Conservation (phyloP, 148 eudicot genomes). For the Rhododendron henanense region DNA sequence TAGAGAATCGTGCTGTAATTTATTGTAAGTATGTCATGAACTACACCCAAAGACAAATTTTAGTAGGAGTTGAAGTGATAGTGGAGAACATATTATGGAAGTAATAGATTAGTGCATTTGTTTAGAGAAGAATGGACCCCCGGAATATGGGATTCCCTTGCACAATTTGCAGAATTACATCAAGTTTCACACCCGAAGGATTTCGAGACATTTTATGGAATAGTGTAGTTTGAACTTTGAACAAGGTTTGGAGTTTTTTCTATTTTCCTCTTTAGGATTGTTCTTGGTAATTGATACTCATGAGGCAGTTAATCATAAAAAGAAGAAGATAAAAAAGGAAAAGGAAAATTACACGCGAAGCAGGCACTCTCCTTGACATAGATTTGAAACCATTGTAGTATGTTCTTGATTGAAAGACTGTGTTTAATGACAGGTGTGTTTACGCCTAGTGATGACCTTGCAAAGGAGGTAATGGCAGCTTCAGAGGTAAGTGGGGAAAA, state of each 20-base stretch:
- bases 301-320: background rate
- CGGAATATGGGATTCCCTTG: background rate
- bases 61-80: background rate
- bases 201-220: background rate
- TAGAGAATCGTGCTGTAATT: background rate
- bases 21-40: background rate
- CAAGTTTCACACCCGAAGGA: background rate
- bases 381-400: background rate
- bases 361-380: background rate
- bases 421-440: slow-evolving; percentile 54
- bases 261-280: background rate
- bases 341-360: background rate
- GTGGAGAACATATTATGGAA: background rate
- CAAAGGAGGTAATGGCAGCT: slow-evolving; percentile 76
- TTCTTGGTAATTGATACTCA: slow-evolving; percentile 4
- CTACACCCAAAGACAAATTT: background rate
- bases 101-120: background rate
- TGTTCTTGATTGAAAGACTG: background rate
- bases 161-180: background rate
- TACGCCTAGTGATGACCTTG: slow-evolving; percentile 81
- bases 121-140: background rate
- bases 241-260: background rate
- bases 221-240: background rate
- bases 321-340: background rate
- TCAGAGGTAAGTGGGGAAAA: slow-evolving; percentile 81